phyloP scores from a whole-genome alignment of 139 green algal genomes.

The Auxenochlorella pyrenoidosa region DNA sequence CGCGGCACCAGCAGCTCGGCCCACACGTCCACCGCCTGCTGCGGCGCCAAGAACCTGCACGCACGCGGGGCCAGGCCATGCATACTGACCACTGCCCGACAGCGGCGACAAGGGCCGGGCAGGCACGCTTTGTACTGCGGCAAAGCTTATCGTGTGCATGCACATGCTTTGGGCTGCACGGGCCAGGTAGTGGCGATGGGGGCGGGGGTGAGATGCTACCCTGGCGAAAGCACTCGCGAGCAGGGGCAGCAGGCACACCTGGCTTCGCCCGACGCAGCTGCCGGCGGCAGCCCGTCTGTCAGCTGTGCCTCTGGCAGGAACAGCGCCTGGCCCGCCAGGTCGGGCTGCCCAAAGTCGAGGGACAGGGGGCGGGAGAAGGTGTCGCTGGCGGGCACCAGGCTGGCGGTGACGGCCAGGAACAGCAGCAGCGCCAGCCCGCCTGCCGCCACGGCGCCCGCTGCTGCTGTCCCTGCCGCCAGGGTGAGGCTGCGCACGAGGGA shows the following conservation, averaged over 20 bases:
- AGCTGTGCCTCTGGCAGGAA: constrained; percentile 20
- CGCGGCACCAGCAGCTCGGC: constrained; percentile 50
- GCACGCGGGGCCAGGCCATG: too few relatives aligned
- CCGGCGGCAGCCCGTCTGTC: constrained; percentile 9
- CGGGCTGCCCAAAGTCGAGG: constrained; percentile 26
- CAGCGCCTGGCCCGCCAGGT: constrained; percentile 18
- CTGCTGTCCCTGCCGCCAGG: constrained; percentile 12
- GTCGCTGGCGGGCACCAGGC: constrained; percentile 23
- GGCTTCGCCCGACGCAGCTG: neutral
- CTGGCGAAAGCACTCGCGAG: too few relatives aligned
- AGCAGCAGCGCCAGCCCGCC: constrained; percentile 20
- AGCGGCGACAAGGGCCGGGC: neutral
- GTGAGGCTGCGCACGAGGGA: neutral
- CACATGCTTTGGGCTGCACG: too few relatives aligned
- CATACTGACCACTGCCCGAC: too few relatives aligned
- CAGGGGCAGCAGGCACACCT: too few relatives aligned
- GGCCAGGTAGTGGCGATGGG: too few relatives aligned
- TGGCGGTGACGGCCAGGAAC: constrained; percentile 36
- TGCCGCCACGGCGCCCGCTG: neutral
- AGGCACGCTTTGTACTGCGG: neutral
- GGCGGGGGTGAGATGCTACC: too few relatives aligned
- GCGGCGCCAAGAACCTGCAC: constrained; percentile 42
- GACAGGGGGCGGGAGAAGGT: constrained; percentile 29
- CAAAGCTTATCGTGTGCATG: too few relatives aligned
- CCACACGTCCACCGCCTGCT: constrained; percentile 57